Percentiles rank a stretch among this genome's conserved stretches.
These are phyloP conservation scores for Allantophomopsis cytisporea DNA, from an alignment of 2,329 filamentous ascomycete genomes.

Conservation along the genomic window DNA sequence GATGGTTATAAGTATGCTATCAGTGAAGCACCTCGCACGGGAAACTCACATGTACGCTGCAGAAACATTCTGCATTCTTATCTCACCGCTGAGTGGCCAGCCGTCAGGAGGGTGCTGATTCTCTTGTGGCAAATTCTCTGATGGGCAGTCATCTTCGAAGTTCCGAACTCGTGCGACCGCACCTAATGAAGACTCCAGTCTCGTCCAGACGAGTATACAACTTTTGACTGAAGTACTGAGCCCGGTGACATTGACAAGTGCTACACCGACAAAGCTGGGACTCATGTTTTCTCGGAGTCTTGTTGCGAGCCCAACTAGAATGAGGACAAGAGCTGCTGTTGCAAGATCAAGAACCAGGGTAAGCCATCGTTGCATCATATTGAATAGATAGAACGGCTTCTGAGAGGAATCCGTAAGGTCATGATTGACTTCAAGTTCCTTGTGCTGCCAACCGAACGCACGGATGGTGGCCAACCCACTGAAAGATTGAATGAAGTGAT, in stretches of 20 bases:
- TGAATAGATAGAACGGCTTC: conserved; percentile 41
- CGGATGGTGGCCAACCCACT: conserved; percentile 29
- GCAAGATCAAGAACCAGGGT: conserved; percentile 22
- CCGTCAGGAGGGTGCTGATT: background rate
- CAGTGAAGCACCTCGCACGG: too few species aligned
- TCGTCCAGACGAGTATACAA: conserved; percentile 32
- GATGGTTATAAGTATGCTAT: too few species aligned
- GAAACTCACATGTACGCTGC: conserved; percentile 5
- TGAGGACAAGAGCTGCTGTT: conserved; percentile 8
- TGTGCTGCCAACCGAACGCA: conserved; percentile 22
- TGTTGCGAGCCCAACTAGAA: conserved; percentile 15
- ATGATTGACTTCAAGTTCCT: conserved; percentile 25
- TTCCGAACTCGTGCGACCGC: conserved; percentile 38
- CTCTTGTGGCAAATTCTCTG: conserved; percentile 23
- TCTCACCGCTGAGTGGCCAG: conserved; percentile 3
- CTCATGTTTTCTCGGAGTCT: conserved; percentile 7
- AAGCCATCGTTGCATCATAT: conserved; percentile 44
- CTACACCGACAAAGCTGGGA: conserved; percentile 5
- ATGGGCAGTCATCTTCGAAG: conserved; percentile 28
- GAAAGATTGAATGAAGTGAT: conserved; percentile 30
- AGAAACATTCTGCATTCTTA: conserved; percentile 4
- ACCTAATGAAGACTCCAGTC: conserved; percentile 41
- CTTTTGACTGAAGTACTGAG: conserved; percentile 23
- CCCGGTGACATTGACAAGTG: conserved; percentile 28
- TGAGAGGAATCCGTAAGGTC: conserved; percentile 38